Percentiles rank a stretch among this genome's conserved stretches.
Evolutionary conservation across 169 alveolate species (phyloP).

Genomic region (Plasmodium inui): DNA sequence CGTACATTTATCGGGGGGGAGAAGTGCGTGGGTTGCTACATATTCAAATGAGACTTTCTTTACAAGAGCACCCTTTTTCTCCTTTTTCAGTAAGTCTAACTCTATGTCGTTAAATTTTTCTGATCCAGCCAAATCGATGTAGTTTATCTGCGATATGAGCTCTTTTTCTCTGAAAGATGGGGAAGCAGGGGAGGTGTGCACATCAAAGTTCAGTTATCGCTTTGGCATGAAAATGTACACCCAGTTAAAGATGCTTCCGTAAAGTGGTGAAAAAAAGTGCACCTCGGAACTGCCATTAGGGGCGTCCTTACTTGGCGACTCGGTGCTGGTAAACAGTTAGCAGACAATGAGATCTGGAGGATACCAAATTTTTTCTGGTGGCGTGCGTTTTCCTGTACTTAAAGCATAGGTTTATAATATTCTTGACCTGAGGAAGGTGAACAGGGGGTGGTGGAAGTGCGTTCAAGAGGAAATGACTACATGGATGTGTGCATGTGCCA

Average conservation of each 20-base stretch:
- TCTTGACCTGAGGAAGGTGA: conserved; percentile 7
- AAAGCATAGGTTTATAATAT: conserved; percentile 51
- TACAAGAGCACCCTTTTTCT: neutral
- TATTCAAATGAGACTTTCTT: neutral
- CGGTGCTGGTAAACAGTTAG: conserved; percentile 59
- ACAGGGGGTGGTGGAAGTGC: neutral
- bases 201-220: neutral
- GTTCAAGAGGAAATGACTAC: neutral
- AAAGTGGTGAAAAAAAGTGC: neutral
- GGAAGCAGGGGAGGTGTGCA: neutral
- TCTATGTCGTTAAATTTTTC: conserved; percentile 74
- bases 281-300: neutral
- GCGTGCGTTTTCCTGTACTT: conserved; percentile 67
- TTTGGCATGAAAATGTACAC: neutral
- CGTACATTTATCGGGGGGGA: neutral
- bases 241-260: neutral
- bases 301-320: conserved; percentile 1
- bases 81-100: conserved; percentile 30
- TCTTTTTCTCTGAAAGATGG: conserved; percentile 31
- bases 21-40: neutral
- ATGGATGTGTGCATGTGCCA: neutral
- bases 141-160: conserved; percentile 59
- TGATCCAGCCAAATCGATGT: conserved; percentile 73
- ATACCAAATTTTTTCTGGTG: conserved; percentile 69
- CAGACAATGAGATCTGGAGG: conserved; percentile 72